Percentiles rank a stretch among this genome's conserved stretches.
These are phyloP conservation scores for Coemansia sp. DNA, from an alignment of 192 early-diverging fungal genomes.

Conservation along the genomic window DNA sequence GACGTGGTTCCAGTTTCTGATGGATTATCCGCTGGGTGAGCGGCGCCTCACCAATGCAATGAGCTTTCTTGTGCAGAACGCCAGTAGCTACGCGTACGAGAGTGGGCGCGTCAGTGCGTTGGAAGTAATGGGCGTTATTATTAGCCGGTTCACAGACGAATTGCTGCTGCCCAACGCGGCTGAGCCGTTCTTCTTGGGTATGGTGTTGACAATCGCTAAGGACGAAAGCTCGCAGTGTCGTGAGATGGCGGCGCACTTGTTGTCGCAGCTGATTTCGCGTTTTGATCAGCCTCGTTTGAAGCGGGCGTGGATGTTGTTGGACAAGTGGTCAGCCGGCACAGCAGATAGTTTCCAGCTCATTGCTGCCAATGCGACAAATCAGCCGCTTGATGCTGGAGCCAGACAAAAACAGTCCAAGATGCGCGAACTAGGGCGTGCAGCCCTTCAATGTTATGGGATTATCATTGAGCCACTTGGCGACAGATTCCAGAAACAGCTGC, in stretches of 20 bases:
- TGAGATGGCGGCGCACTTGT: constrained; percentile 77
- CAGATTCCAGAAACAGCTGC: constrained; percentile 56
- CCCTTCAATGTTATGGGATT: constrained; percentile 82
- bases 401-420: constrained; percentile 24
- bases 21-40: constrained; percentile 93
- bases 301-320: constrained; percentile 67
- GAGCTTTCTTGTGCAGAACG: constrained; percentile 85
- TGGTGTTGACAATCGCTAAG: constrained; percentile 83
- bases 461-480: constrained; percentile 76
- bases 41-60: constrained; percentile 79
- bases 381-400: constrained; percentile 5
- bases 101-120: constrained; percentile 88
- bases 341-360: constrained; percentile 4
- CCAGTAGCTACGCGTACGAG: constrained; percentile 83
- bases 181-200: constrained; percentile 81
- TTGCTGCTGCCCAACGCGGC: constrained; percentile 68
- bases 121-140: constrained; percentile 78
- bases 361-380: background rate
- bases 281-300: constrained; percentile 61
- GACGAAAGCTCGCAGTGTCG: constrained; percentile 93
- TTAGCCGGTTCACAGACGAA: constrained; percentile 76
- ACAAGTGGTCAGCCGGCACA: constrained; percentile 70
- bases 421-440: constrained; percentile 71
- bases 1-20: constrained; percentile 83
- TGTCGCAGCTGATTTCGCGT: constrained; percentile 65